Base-by-base conservation (phyloP, 768 basidiomycete genomes). In the Kwoniella botswanensis region DNA sequence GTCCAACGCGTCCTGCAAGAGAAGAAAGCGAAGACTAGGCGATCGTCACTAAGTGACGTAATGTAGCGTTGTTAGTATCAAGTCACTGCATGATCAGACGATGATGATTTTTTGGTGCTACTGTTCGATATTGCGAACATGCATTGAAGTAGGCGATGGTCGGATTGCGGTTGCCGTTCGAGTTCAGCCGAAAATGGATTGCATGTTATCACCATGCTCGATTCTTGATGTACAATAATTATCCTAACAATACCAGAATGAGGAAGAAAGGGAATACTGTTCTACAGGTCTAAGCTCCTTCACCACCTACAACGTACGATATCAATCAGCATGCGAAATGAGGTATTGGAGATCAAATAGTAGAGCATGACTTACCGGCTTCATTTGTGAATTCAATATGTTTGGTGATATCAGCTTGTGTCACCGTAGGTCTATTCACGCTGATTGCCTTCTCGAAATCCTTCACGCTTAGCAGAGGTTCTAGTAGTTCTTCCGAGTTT, bases 371-470 rank as follows among this genome's bases (percentile, higher is more conserved):
- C 76, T 73, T 72, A 76, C 85, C 85, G 50, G 76, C 79, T 74
- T 86, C 85, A 67, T 85, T 84, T 35, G 85, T 85, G 61, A 86
- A 86, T 21, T 79, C 82, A 29, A 85, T 82, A 70, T 85, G 84
- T 75, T 84, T 85, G 85, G 87, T 89, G 72, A 98, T 94, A 85
- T 98, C 96, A 4, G 90, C 88, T 69, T 90, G 89, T 3, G 90
- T 91, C 22, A 98, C 96, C 0, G 94, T 98, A 41, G 94, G 94
- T 74, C 92, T 88, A 21, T 91, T 92, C 59, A 86, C 89, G 63
- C 88, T 87, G 63, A 98, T 84, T 29, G 91, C 90, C 78, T 90
- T 91, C 80, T 95, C 76, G 80, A 98, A 98, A 82, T 97, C 94
- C 11, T 84, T 86, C 42, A 93, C 64, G 68, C 85, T 89, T 82